A percentile compares a stretch with the other conserved stretches of the same genome.
These are phyloP conservation scores for Exophiala aquamarina DNA, from an alignment of 2,329 filamentous ascomycete species.

Conservation along the genomic window DNA sequence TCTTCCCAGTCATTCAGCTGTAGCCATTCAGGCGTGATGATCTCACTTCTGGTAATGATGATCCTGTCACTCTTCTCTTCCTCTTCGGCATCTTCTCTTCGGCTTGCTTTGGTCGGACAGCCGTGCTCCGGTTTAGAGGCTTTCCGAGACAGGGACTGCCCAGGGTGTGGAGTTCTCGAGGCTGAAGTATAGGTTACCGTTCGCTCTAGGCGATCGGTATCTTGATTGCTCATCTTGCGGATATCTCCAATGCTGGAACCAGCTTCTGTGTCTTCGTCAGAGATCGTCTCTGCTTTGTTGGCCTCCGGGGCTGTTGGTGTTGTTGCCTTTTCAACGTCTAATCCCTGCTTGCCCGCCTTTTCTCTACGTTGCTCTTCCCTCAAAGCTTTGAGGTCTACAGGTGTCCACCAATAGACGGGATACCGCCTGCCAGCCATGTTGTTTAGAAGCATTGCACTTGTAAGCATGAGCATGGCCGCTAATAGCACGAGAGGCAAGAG, in stretches of 20 bases:
- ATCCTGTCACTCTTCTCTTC: slow-evolving; percentile 12
- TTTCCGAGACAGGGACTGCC: background rate
- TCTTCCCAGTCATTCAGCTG: slow-evolving; percentile 22
- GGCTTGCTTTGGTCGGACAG: background rate
- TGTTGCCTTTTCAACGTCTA: slow-evolving; percentile 9
- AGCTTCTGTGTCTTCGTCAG: slow-evolving; percentile 11
- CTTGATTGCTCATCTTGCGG: background rate
- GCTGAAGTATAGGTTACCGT: slow-evolving; percentile 8
- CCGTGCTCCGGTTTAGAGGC: background rate
- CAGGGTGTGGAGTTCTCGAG: slow-evolving; percentile 4
- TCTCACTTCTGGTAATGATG: slow-evolving; percentile 14
- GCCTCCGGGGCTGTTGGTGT: background rate
- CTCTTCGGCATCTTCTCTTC: background rate
- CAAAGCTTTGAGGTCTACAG: slow-evolving; percentile 22
- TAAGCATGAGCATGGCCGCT: slow-evolving; percentile 61
- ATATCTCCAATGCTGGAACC: slow-evolving; percentile 2
- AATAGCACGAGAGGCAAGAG: slow-evolving; percentile 64
- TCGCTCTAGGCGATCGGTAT: background rate
- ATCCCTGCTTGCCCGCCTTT: background rate
- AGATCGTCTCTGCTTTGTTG: slow-evolving; percentile 1
- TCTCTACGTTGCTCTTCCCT: slow-evolving; percentile 11
- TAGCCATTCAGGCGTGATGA: slow-evolving; percentile 24
- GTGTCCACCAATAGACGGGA: slow-evolving; percentile 63
- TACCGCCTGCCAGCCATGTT: slow-evolving; percentile 65
- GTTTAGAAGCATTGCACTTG: slow-evolving; percentile 64